Conservation (phyloP, 2,329 filamentous ascomycete species). For the Capronia epimyces region DNA sequence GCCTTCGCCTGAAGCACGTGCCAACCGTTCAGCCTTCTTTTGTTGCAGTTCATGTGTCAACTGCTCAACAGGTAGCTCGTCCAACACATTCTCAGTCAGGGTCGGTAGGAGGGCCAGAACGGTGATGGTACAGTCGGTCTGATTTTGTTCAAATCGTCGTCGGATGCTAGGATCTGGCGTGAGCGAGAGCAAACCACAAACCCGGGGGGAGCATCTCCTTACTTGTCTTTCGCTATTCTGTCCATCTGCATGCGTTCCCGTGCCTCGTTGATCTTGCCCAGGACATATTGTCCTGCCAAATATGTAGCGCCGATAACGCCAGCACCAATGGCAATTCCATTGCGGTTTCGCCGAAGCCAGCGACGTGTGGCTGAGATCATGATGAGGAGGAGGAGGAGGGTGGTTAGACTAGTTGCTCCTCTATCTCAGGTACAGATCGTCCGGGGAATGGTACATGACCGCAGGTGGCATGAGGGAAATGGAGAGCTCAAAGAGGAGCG, state of each 20-base stretch:
- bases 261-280: constrained; percentile 86
- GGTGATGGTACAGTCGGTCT: constrained; percentile 97
- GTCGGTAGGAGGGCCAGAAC: constrained; percentile 93
- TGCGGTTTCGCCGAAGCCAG: constrained; percentile 90
- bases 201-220: constrained; percentile 32
- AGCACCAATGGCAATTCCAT: constrained; percentile 78
- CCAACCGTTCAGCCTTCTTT: constrained; percentile 68
- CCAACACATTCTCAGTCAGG: constrained; percentile 80
- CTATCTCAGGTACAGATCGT: constrained; percentile 20
- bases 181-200: constrained; percentile 8
- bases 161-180: constrained; percentile 60
- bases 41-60: constrained; percentile 91
- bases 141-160: constrained; percentile 95
- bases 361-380: constrained; percentile 71
- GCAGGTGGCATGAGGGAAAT: constrained; percentile 4
- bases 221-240: constrained; percentile 96
- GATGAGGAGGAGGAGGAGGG: constrained; percentile 50
- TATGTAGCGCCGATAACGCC: constrained; percentile 87
- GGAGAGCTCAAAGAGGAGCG: constrained; percentile 4
- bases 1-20: constrained; percentile 46
- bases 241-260: constrained; percentile 96
- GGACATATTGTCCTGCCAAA: constrained; percentile 83
- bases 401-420: constrained; percentile 37
- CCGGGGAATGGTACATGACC: constrained; percentile 20
- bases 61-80: constrained; percentile 82